Evolutionary conservation across 2,329 filamentous ascomycete genomes (phyloP).

Genomic region (Colletotrichum nymphaeae): DNA sequence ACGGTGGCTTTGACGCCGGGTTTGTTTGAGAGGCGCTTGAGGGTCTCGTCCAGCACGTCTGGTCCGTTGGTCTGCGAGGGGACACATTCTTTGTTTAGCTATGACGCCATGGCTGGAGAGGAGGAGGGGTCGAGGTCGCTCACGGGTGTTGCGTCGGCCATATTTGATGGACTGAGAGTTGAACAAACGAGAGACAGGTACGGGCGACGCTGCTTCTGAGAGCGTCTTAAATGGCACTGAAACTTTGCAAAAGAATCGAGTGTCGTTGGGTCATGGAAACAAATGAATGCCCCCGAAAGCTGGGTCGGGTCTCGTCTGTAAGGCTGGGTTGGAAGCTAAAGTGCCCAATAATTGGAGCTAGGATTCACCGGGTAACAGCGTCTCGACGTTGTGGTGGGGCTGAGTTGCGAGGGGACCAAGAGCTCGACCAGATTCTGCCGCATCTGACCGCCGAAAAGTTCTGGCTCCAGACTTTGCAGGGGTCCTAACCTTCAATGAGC

Average conservation of each 20-base stretch:
- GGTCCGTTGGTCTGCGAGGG: slow-evolving; percentile 55
- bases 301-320: slow-evolving; percentile 19
- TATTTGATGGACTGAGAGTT: slow-evolving; percentile 11
- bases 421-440: slow-evolving; percentile 41
- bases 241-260: not conserved
- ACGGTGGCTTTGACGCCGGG: slow-evolving; percentile 83
- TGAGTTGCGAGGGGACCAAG: not conserved
- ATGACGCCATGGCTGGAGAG: slow-evolving; percentile 30
- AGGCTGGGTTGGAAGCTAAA: slow-evolving; percentile 21
- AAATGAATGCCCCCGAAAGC: slow-evolving; percentile 14
- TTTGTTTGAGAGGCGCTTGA: slow-evolving; percentile 80
- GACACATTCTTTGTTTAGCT: slow-evolving; percentile 26
- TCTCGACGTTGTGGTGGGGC: slow-evolving; percentile 14
- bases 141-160: slow-evolving; percentile 38
- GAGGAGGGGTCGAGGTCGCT: slow-evolving; percentile 24
- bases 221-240: not conserved
- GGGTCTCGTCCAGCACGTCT: slow-evolving; percentile 72
- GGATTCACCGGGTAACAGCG: slow-evolving; percentile 29
- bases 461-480: slow-evolving; percentile 20
- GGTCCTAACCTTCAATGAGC: slow-evolving; percentile 14
- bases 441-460: slow-evolving; percentile 47
- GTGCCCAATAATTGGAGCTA: slow-evolving; percentile 11
- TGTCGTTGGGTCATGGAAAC: slow-evolving; percentile 3
- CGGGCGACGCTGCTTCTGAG: not conserved
- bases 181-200: not conserved